A percentile compares a stretch with the other conserved stretches of the same genome.
phyloP scores from a whole-genome alignment of 2,329 filamentous ascomycete species.

The Penicillium thymicola region DNA sequence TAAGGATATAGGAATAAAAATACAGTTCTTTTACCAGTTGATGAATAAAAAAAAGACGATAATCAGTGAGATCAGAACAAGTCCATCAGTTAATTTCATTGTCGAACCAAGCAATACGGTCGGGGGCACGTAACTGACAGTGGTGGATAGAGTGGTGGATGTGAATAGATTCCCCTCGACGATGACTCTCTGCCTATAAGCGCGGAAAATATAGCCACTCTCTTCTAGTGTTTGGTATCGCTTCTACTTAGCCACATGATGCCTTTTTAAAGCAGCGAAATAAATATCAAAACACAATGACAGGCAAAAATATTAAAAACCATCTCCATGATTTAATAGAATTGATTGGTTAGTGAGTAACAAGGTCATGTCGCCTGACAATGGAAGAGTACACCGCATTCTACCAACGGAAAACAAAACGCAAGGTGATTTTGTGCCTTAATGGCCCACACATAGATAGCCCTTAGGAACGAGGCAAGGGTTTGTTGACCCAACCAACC shows the following conservation, averaged over 20 bases:
- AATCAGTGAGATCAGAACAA: background rate
- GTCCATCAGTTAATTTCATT: background rate
- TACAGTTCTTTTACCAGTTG: background rate
- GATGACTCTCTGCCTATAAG: background rate
- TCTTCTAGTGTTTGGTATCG: background rate
- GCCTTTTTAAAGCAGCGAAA: background rate
- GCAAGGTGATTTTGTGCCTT: background rate
- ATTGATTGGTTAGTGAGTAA: background rate
- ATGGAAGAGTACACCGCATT: background rate
- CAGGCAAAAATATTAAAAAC: background rate
- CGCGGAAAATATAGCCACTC: too few relatives aligned
- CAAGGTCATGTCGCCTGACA: background rate
- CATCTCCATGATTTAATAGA: background rate
- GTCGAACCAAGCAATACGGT: too few relatives aligned
- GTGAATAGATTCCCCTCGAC: background rate
- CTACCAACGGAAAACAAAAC: background rate
- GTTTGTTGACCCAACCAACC: background rate
- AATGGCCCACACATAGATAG: background rate
- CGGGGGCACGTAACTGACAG: too few relatives aligned
- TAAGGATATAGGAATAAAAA: background rate
- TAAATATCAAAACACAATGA: background rate
- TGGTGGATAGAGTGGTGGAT: too few relatives aligned
- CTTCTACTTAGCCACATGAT: background rate
- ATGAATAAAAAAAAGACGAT: background rate
- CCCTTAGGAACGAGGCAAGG: background rate